Base-by-base conservation (phyloP, 257 asterid genomes). In the Fraxinus quadrangulata region DNA sequence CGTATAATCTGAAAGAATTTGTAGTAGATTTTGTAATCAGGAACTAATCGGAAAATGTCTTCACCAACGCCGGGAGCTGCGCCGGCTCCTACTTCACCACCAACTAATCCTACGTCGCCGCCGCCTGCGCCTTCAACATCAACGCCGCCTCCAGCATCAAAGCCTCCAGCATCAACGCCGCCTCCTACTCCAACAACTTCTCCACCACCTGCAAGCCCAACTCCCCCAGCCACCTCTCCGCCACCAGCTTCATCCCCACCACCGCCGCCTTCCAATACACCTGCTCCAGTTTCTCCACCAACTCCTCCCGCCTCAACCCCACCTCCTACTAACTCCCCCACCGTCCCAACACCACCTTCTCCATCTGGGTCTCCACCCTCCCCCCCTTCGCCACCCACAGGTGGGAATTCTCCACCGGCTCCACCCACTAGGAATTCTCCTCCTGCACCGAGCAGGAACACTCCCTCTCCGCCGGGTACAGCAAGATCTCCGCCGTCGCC, bases 31-130 rank as follows among this genome's bases (percentile, higher is more conserved):
- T 26, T 63, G 19, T 24, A 63, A 23, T 11, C 69, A 24, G 68
- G 33, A 16, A 24, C 17, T 56, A n/a, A 61, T 23, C 68, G 17
- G 17, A 31, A 30, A 39, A 86, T 85, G 90, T 84, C 92, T 8
- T 76, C 91, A 63, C 90, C 90, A 68, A 74, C 90, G 79, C 92
- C 94, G 79, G 90, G 66, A 23, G 75, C 88, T 6, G 77, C 91
- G 1, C 94, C 89, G 30, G 81, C 87, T 45, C 91, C 91, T n/a
- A 76, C 85, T 0, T 63, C 90, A 2, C 86, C 85, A 1, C 78
- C 85, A 0, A 14, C 84, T 6, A 83, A 83, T 77, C 3, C 72
- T 54, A 84, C 91, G 3, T 34, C 92, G 1, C 83, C 91, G 0
- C 83, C 91, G 1, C 90, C 88, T 0, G 70, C 86, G 28, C 67